phyloP scores from a whole-genome alignment of 2,329 filamentous ascomycete genomes.

The Epichloe coenophiala region DNA sequence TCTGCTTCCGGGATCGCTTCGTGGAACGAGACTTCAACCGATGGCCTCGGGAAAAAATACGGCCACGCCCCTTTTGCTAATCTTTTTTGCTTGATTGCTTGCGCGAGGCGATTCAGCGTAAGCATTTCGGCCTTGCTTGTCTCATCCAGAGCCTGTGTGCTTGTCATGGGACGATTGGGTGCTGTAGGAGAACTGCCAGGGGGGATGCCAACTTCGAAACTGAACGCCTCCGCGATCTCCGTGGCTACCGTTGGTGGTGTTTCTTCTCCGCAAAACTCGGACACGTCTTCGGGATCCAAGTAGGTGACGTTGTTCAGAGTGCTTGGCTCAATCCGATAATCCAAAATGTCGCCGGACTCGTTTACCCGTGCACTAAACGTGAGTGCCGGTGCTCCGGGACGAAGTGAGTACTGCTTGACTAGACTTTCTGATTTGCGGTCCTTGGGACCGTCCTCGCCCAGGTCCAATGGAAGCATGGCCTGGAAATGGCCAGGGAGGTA shows the following conservation, averaged over 20 bases:
- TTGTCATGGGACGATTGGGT: constrained; percentile 29
- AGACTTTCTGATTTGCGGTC: constrained; percentile 24
- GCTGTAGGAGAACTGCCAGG: constrained; percentile 5
- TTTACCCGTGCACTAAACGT: constrained; percentile 50
- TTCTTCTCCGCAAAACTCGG: constrained; percentile 27
- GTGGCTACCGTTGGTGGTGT: constrained; percentile 7
- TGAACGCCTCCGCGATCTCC: constrained; percentile 8
- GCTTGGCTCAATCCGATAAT: constrained; percentile 40
- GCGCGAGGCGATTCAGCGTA: constrained; percentile 33
- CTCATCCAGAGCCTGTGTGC: constrained; percentile 26
- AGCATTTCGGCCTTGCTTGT: constrained; percentile 31
- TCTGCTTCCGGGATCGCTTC: constrained; percentile 12
- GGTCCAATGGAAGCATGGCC: constrained; percentile 39
- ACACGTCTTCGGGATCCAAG: constrained; percentile 39
- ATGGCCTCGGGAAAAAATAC: constrained; percentile 30
- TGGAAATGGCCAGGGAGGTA: constrained; percentile 45
- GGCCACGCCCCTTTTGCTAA: constrained; percentile 36
- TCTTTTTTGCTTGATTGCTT: constrained; percentile 28
- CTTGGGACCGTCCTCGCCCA: constrained; percentile 16
- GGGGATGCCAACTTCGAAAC: constrained; percentile 16
- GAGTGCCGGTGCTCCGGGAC: constrained; percentile 34
- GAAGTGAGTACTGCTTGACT: constrained; percentile 41
- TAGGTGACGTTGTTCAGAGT: constrained; percentile 41
- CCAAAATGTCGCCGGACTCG: constrained; percentile 36
- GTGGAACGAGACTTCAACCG: constrained; percentile 30